These are phyloP conservation scores for Aspergillus nomiae DNA, from an alignment of 2,329 filamentous ascomycete genomes.

Conservation along the genomic window DNA sequence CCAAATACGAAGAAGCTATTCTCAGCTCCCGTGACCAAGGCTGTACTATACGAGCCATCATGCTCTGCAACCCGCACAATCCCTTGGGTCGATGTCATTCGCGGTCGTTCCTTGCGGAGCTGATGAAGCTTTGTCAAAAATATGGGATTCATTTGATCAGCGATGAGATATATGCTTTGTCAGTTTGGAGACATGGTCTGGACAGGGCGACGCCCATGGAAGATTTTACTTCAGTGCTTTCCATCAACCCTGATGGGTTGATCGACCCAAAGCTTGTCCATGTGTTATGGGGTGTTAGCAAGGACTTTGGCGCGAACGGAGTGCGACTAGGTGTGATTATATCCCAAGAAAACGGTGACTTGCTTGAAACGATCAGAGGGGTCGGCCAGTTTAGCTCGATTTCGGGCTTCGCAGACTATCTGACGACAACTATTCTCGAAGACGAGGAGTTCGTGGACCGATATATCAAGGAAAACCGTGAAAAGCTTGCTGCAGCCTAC, in stretches of 20 bases:
- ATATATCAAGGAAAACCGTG: background rate
- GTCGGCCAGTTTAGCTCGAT: background rate
- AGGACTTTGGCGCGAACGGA: slow-evolving; percentile 61
- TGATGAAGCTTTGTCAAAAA: slow-evolving; percentile 46
- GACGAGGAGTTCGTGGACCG: background rate
- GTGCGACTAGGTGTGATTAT: slow-evolving; percentile 50
- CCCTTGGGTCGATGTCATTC: background rate
- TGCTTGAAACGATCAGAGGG: background rate
- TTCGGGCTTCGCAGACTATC: background rate
- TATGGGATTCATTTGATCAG: slow-evolving; percentile 57
- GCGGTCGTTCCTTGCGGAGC: background rate
- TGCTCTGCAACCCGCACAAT: background rate
- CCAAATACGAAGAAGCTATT: background rate
- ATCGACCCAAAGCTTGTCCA: slow-evolving; percentile 57
- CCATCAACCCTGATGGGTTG: slow-evolving; percentile 47
- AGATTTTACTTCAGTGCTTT: slow-evolving; percentile 35
- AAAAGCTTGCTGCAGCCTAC: background rate
- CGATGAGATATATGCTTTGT: slow-evolving; percentile 63
- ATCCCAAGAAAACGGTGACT: background rate
- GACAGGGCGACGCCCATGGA: slow-evolving; percentile 25
- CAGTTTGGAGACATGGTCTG: slow-evolving; percentile 48
- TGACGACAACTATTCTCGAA: background rate
- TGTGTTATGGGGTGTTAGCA: slow-evolving; percentile 50
- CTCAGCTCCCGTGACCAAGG: no score
- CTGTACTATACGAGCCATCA: background rate